Evolutionary conservation across 2,329 filamentous ascomycete species (phyloP).

Genomic region (Oidium heveae): DNA sequence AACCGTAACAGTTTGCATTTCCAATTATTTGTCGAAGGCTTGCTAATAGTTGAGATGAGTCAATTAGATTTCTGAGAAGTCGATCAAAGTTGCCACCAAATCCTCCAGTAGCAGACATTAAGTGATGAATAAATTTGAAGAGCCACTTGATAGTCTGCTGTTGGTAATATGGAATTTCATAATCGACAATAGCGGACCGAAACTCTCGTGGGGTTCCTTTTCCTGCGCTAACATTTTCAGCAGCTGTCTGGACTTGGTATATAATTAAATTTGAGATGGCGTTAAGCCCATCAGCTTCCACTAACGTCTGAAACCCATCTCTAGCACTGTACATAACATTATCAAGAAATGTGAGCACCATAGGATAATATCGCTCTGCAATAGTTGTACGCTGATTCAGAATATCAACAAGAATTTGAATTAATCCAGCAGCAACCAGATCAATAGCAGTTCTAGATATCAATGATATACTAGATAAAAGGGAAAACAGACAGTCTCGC

Average conservation of each 20-base stretch:
- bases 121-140: conserved; percentile 86
- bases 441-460: conserved; percentile 52
- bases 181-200: conserved; percentile 68
- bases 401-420: conserved; percentile 76
- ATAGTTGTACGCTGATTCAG: conserved; percentile 59
- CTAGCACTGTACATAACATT: conserved; percentile 65
- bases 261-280: conserved; percentile 73
- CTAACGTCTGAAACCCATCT: conserved; percentile 62
- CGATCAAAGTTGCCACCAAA: conserved; percentile 67
- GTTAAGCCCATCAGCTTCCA: conserved; percentile 62
- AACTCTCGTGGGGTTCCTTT: conserved; percentile 46
- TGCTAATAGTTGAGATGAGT: conserved; percentile 62
- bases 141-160: conserved; percentile 85
- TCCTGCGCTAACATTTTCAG: conserved; percentile 38
- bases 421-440: conserved; percentile 68
- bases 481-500: conserved; percentile 71
- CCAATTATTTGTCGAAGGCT: conserved; percentile 63
- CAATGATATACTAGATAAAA: conserved; percentile 58
- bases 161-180: conserved; percentile 75
- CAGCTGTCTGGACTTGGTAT: conserved; percentile 47
- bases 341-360: conserved; percentile 69
- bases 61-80: conserved; percentile 73
- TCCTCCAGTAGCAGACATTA: conserved; percentile 54
- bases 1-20: conserved; percentile 58
- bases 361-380: conserved; percentile 62